Percentiles rank a stretch among this genome's conserved stretches.
Evolutionary conservation across 2,329 filamentous ascomycete genomes (phyloP).

Genomic region (Colletotrichum sp.): DNA sequence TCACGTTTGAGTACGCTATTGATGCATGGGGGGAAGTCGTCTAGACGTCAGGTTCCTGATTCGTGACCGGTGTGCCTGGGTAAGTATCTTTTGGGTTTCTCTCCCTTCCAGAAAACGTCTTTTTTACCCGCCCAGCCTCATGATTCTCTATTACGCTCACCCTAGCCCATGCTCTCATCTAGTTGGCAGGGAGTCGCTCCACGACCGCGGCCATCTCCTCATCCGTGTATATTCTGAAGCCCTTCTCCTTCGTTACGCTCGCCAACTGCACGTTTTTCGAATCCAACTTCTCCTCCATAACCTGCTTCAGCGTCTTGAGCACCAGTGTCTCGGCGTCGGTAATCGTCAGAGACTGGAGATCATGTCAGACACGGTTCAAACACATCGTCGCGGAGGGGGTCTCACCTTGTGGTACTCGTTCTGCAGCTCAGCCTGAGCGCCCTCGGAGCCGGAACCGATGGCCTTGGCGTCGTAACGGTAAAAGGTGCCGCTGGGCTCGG

Average conservation of each 20-base stretch:
- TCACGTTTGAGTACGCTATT: slow-evolving; percentile 22
- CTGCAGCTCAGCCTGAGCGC: slow-evolving; percentile 95
- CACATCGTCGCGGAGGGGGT: background rate
- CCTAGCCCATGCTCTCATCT: slow-evolving; percentile 20
- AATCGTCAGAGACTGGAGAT: slow-evolving; percentile 80
- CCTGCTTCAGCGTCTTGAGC: slow-evolving; percentile 97
- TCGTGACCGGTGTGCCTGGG: slow-evolving; percentile 2
- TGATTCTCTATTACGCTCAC: background rate
- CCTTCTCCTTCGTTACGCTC: slow-evolving; percentile 96
- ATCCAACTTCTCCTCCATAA: slow-evolving; percentile 99
- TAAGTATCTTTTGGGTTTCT: background rate
- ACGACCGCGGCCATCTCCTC: slow-evolving; percentile 97
- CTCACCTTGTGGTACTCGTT: slow-evolving; percentile 94
- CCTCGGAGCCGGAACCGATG: slow-evolving; percentile 96
- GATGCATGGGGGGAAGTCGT: slow-evolving; percentile 15
- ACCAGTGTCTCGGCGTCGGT: slow-evolving; percentile 93
- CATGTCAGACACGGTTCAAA: background rate
- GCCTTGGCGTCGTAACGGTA: slow-evolving; percentile 99
- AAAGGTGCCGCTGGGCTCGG: slow-evolving; percentile 96
- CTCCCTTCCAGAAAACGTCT: background rate
- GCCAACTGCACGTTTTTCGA: slow-evolving; percentile 98
- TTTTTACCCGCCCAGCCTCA: background rate
- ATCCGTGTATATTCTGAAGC: slow-evolving; percentile 98
- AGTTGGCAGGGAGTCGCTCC: slow-evolving; percentile 76
- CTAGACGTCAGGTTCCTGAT: slow-evolving; percentile 3